phyloP scores from a whole-genome alignment of 2,329 filamentous ascomycete species.

The Graphiopsis chlorocephala region DNA sequence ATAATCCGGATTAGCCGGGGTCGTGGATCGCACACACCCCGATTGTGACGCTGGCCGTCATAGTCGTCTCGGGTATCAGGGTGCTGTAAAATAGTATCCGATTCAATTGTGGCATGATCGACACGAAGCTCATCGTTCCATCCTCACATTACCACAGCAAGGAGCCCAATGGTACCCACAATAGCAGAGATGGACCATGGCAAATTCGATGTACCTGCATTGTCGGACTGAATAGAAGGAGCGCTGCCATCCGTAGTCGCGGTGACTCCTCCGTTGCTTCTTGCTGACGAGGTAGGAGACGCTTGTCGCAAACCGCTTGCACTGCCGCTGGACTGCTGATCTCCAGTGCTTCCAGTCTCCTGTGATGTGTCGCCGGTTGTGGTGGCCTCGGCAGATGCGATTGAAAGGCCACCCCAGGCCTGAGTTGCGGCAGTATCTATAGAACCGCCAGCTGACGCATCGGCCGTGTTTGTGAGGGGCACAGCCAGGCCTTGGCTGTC shows the following conservation, averaged over 20 bases:
- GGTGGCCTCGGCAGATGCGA: neutral
- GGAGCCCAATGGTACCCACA: neutral
- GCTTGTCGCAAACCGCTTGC: neutral
- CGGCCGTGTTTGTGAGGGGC: neutral
- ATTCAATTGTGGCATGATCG: neutral
- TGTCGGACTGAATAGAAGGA: neutral
- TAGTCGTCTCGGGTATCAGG: neutral
- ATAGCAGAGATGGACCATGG: neutral
- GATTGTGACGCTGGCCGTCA: neutral
- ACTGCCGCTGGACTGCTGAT: neutral
- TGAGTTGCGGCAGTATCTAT: neutral
- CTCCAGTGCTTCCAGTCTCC: neutral
- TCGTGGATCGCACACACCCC: neutral
- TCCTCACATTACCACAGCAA: neutral
- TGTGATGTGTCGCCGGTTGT: neutral
- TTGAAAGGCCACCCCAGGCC: neutral
- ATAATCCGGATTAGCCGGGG: neutral
- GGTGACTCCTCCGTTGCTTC: neutral
- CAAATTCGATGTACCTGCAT: neutral
- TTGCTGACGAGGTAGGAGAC: neutral
- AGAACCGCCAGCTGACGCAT: neutral
- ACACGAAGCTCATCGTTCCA: neutral
- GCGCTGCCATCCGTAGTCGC: neutral
- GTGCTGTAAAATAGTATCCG: neutral
- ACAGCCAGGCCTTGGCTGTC: neutral